Conservation (phyloP, 1,284 basidiomycete species). For the Vanrija sp. region DNA sequence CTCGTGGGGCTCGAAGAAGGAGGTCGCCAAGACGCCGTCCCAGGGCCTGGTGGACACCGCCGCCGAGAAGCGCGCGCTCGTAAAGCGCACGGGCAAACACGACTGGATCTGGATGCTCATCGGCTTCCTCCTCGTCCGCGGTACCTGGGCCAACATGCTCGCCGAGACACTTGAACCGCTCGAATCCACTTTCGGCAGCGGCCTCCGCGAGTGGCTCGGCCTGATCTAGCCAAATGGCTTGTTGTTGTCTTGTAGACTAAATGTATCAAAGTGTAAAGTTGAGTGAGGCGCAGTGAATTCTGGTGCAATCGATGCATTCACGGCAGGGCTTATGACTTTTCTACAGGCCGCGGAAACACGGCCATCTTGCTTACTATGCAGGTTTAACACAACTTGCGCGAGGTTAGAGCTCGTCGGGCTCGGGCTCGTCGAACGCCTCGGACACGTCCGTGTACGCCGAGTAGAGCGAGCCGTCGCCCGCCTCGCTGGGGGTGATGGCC, state of each 20-base stretch:
- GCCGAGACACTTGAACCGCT: slow-evolving; percentile 28
- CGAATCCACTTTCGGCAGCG: neutral
- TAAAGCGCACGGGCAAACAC: slow-evolving; percentile 1
- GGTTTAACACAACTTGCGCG: too few species aligned
- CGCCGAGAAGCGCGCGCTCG: slow-evolving; percentile 5
- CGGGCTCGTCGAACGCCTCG: slow-evolving; percentile 29
- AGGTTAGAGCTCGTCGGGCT: slow-evolving; percentile 37
- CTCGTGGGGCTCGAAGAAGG: neutral
- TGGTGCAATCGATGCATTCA: too few species aligned
- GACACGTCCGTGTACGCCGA: slow-evolving; percentile 41
- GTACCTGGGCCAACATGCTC: slow-evolving; percentile 38
- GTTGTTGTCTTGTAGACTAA: too few species aligned
- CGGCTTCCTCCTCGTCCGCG: slow-evolving; percentile 40
- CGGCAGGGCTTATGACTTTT: too few species aligned
- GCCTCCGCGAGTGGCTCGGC: too few species aligned
- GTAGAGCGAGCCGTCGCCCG: slow-evolving; percentile 29
- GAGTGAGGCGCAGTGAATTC: too few species aligned
- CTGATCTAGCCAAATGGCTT: too few species aligned
- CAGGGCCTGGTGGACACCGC: slow-evolving; percentile 6
- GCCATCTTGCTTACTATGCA: too few species aligned
- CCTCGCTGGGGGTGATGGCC: slow-evolving; percentile 44
- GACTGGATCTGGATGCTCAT: slow-evolving; percentile 48
- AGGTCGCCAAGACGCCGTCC: slow-evolving; percentile 1
- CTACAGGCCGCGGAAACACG: too few species aligned
- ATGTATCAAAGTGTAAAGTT: too few species aligned